A percentile compares a stretch with the other conserved stretches of the same genome.
phyloP scores from a whole-genome alignment of 768 basidiomycete species.

The Boletus subparvulus region DNA sequence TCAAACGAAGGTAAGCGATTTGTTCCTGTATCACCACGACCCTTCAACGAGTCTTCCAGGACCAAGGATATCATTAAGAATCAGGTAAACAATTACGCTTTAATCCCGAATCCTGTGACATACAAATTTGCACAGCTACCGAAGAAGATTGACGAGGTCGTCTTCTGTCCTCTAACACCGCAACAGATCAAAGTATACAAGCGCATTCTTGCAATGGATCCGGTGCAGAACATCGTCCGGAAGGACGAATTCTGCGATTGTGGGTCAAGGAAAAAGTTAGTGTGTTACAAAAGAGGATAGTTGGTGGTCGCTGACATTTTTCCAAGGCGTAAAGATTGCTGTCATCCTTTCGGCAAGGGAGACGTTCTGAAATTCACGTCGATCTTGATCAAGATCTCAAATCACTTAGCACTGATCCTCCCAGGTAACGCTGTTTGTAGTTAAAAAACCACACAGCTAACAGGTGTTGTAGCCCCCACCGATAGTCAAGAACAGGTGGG shows the following conservation, averaged over 20 bases:
- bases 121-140: conserved; percentile 57
- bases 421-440: conserved; percentile 51
- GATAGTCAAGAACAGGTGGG: conserved; percentile 69
- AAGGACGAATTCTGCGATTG: conserved; percentile 77
- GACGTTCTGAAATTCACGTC: conserved; percentile 76
- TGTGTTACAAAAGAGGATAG: neutral
- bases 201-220: conserved; percentile 57
- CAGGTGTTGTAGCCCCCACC: conserved; percentile 49
- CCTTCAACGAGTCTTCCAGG: conserved; percentile 31
- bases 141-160: conserved; percentile 84
- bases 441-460: neutral
- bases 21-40: neutral
- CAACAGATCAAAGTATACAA: conserved; percentile 75
- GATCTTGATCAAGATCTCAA: conserved; percentile 82
- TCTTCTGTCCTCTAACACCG: conserved; percentile 85
- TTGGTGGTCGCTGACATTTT: conserved; percentile 12
- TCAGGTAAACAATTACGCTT: conserved; percentile 44
- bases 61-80: conserved; percentile 76
- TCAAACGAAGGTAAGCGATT: conserved; percentile 64
- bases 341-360: conserved; percentile 42
- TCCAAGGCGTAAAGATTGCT: conserved; percentile 60
- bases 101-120: neutral
- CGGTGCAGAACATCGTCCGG: conserved; percentile 68
- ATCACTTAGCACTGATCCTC: conserved; percentile 84
- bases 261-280: conserved; percentile 57